Evolutionary conservation across 495 filamentous ascomycete species (phyloP).

Genomic region (Annulohypoxylon nitens): DNA sequence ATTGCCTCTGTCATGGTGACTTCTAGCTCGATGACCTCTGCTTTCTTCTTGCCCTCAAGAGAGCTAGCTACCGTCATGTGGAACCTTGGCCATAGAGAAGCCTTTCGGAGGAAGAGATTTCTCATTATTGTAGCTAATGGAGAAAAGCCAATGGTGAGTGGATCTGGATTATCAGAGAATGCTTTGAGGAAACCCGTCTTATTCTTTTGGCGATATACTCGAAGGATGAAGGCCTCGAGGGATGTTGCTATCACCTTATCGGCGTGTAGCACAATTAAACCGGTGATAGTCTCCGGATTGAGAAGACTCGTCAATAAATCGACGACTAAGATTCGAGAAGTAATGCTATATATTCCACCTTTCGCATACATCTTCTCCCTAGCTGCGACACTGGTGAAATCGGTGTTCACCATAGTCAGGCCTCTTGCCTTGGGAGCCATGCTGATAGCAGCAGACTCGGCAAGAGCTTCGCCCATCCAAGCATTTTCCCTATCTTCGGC

Average conservation of each 20-base stretch:
- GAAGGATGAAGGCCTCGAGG: slow-evolving; percentile 92
- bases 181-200: slow-evolving; percentile 94
- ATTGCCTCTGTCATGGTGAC: slow-evolving; percentile 97
- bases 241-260: slow-evolving; percentile 90
- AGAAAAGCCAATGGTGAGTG: slow-evolving; percentile 89
- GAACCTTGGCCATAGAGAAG: slow-evolving; percentile 94
- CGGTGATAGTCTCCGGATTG: slow-evolving; percentile 86
- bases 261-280: slow-evolving; percentile 88
- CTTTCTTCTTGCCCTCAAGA: slow-evolving; percentile 91
- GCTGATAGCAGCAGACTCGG: slow-evolving; percentile 92
- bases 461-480: slow-evolving; percentile 92
- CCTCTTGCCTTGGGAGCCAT: slow-evolving; percentile 80
- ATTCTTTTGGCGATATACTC: slow-evolving; percentile 93
- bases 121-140: slow-evolving; percentile 92
- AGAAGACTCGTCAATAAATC: slow-evolving; percentile 89
- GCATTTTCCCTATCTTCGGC: slow-evolving; percentile 94
- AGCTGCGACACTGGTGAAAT: slow-evolving; percentile 85
- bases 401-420: slow-evolving; percentile 92
- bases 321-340: slow-evolving; percentile 92
- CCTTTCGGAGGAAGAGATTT: slow-evolving; percentile 90
- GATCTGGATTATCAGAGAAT: slow-evolving; percentile 94
- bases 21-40: slow-evolving; percentile 96
- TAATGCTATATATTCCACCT: slow-evolving; percentile 96
- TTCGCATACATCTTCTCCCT: slow-evolving; percentile 90
- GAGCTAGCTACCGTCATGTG: slow-evolving; percentile 89